Evolutionary conservation across 1,284 basidiomycete species (phyloP), one percentile per base, ranked within the genome.

Genomic region (Ceratobasidium sp.): DNA sequence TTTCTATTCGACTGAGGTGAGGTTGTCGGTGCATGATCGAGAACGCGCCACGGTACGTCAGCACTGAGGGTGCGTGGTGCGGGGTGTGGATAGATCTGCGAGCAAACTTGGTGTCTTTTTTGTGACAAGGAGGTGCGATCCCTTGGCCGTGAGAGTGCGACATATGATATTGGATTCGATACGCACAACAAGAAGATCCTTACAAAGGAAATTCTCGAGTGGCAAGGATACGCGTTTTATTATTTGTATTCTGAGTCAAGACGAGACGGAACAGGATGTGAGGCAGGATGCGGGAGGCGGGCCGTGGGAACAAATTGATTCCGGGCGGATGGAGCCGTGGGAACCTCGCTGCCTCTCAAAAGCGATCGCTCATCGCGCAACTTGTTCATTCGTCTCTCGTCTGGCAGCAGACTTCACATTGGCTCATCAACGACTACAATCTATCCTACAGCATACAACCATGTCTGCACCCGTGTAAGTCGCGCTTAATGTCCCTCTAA

Each of bases 401-500:
- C 58, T 64, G 58, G 29, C 58, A 45, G n/a, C 62, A 65, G 49
- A 54, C 38, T 43, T 13, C 50, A 42, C 27, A 20, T 42, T 27
- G 35, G 50, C 62, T 7, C 47, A 65, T 17, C 7, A 13, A 65
- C 62, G 62, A 42, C 62, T 65, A 25, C 5, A 29, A 52, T 65
- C 62, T 27, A 54, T 65, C 15, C 29, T 65, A 29, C 47, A 53
- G 31, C 62, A 65, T 50, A 65, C 62, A 31, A 53, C 57, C 13
- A 60, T 65, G 62, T 32, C 62, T 53, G 25, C 32, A 17, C 22
- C 62, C 52, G 50, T 54, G 62, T 65, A 54, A 43, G 62, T 65
- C 34, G 35, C 6, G 25, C n/a, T 32, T 5, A 25, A 22, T 13
- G 32, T 43, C n/a, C 20, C 10, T 49, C 15, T 20, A 3, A 15